Base-by-base conservation (phyloP, 257 asterid genomes). In the Cordia subcordata region DNA sequence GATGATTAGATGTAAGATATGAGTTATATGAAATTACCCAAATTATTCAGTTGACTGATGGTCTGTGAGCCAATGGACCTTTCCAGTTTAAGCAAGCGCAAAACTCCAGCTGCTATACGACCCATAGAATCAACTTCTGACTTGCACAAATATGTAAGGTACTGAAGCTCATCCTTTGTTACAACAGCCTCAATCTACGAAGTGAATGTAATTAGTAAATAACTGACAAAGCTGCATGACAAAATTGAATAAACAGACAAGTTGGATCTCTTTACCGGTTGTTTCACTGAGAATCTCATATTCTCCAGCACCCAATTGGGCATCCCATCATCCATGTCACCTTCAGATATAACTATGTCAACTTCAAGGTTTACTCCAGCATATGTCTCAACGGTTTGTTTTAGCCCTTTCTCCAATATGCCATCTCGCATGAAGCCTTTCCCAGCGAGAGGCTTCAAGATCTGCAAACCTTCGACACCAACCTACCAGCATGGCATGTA, bases 41-140 rank as follows among this genome's bases (percentile, higher is more conserved):
- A 81, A 66, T 86, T 93, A 68, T 90, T 93, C 53, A 86, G 85
- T 76, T 93, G 96, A 73, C 66, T 76, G 68, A 93, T 89, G 33
- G 94, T 97, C 50, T 82, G 86, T 20, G 86, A 72, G 65, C 97
- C 96, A 49, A 93, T 67, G 11, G 95, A 81, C 37, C 84, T 81
- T 79, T 93, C 97, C 59, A 93, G 80, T 72, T 89, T 89, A 77
- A 93, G 96, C 65, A 89, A 79, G 52, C 97, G 85, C 52, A 93
- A 77, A 72, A 93, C 70, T 72, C 95, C 95, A 64, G 96, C 97
- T 55, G 87, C 77, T 60, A 93, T 80, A 78, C 99, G 77, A 69
- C 97, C 99, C 80, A 84, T 67, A 33, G 99, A 93, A 33, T 85
- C 92, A 53, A 89, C 84, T 83, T 93, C 99, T 47, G 94, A 80